These are phyloP conservation scores for Helminthosporium solani DNA, from an alignment of 2,329 filamentous ascomycete genomes.

Conservation along the genomic window DNA sequence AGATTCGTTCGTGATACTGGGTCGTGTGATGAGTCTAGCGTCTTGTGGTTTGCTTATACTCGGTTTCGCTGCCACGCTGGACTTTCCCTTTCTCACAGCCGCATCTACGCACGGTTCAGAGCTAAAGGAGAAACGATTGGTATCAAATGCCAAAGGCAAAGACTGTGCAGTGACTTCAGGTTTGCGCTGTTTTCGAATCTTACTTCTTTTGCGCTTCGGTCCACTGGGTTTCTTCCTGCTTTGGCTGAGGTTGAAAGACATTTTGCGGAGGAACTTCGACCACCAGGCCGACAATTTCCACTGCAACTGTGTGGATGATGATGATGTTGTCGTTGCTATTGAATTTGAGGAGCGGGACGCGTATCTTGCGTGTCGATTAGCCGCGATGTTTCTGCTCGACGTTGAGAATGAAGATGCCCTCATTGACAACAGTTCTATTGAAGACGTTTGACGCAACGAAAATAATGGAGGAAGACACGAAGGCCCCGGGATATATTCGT, in stretches of 20 bases:
- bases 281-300: neutral
- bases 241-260: neutral
- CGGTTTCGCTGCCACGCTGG: neutral
- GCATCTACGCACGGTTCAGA: neutral
- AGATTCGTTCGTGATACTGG: neutral
- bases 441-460: neutral
- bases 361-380: neutral
- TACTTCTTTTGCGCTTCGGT: conserved; percentile 1
- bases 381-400: neutral
- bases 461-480: neutral
- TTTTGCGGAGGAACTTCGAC: neutral
- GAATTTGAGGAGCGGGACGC: neutral
- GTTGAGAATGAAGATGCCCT: neutral
- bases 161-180: neutral
- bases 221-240: neutral
- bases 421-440: neutral
- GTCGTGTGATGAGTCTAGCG: neutral
- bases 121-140: neutral
- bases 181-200: neutral
- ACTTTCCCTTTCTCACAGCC: neutral
- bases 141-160: neutral
- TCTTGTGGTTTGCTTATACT: neutral
- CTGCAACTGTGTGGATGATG: neutral
- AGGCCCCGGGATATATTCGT: neutral
- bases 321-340: neutral